Percentiles rank a stretch among this genome's conserved stretches.
These are phyloP conservation scores for Pascua sp. DNA, from an alignment of 1,284 basidiomycete genomes.

Conservation along the genomic window DNA sequence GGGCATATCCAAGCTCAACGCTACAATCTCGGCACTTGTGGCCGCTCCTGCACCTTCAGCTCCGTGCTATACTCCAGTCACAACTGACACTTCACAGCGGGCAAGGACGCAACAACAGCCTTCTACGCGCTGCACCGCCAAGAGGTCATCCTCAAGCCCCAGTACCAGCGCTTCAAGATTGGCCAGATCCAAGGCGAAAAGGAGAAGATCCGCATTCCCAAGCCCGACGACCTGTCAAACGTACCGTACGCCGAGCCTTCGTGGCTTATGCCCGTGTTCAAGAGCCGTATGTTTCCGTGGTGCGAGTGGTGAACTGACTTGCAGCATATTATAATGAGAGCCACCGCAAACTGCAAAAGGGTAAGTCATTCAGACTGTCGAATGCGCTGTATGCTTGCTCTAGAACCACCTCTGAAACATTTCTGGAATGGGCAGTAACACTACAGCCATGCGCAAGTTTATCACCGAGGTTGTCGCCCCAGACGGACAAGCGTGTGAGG, in stretches of 20 bases:
- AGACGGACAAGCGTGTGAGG: conserved; percentile 63
- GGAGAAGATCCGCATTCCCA: conserved; percentile 56
- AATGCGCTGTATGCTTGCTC: too few species aligned
- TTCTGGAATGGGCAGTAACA: not conserved
- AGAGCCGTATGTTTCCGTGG: conserved; percentile 51
- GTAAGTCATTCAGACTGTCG: not conserved
- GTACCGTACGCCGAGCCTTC: conserved; percentile 84
- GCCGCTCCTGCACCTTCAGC: not conserved
- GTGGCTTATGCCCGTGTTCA: conserved; percentile 73
- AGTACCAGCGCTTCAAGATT: conserved; percentile 67
- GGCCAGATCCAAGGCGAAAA: conserved; percentile 66
- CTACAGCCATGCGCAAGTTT: conserved; percentile 51
- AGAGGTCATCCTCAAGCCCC: conserved; percentile 70
- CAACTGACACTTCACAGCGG: conserved; percentile 36
- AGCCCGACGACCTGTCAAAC: conserved; percentile 57
- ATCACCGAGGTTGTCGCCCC: conserved; percentile 56
- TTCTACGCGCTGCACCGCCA: conserved; percentile 80
- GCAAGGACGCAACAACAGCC: conserved; percentile 77
- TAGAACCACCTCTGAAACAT: not conserved
- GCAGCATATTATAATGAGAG: conserved; percentile 70
- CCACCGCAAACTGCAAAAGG: conserved; percentile 51
- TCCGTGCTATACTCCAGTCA: not conserved
- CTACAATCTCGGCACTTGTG: not conserved
- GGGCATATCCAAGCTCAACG: too few species aligned
- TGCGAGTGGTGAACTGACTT: too few species aligned